Percentiles rank a stretch among this genome's conserved stretches.
phyloP scores from a whole-genome alignment of 371 early-diverging fungal species.

The Lichtheimia ramosa region DNA sequence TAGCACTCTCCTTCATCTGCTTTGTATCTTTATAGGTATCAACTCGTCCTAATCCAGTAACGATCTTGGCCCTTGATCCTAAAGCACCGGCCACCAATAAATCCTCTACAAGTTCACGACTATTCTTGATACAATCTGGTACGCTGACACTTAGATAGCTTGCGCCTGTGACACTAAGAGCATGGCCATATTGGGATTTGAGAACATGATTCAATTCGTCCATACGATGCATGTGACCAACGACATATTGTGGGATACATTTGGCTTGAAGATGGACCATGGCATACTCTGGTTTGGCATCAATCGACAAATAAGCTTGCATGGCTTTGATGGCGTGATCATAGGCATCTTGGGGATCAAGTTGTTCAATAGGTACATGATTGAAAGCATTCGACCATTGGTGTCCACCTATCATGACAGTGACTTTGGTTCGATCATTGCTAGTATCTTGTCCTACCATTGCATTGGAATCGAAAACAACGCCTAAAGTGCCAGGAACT shows the following conservation, averaged over 20 bases:
- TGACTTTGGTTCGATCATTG: conserved; percentile 59
- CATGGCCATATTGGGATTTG: conserved; percentile 42
- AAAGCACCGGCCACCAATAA: conserved; percentile 43
- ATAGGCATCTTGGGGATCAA: conserved; percentile 31
- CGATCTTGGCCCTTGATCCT: conserved; percentile 31
- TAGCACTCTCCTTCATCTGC: conserved; percentile 29
- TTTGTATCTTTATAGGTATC: conserved; percentile 8
- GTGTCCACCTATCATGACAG: conserved; percentile 93
- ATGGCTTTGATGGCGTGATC: conserved; percentile 38
- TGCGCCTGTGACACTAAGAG: conserved; percentile 77
- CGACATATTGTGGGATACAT: conserved; percentile 92
- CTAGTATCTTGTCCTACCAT: conserved; percentile 68
- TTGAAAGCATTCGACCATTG: conserved; percentile 58
- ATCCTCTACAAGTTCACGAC: conserved; percentile 65
- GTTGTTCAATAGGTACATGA: conserved; percentile 17
- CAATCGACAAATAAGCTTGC: conserved; percentile 55
- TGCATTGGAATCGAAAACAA: conserved; percentile 88
- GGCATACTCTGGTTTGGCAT: conserved; percentile 48
- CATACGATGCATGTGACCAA: conserved; percentile 77
- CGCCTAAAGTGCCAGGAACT: conserved; percentile 72
- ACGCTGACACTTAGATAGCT: conserved; percentile 87
- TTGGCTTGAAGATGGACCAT: conserved; percentile 61
- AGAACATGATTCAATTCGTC: conserved; percentile 55
- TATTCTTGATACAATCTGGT: conserved; percentile 81
- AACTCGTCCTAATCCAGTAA: conserved; percentile 55